phyloP scores from a whole-genome alignment of 306 rosid genomes.

The Quercus variabilis region DNA sequence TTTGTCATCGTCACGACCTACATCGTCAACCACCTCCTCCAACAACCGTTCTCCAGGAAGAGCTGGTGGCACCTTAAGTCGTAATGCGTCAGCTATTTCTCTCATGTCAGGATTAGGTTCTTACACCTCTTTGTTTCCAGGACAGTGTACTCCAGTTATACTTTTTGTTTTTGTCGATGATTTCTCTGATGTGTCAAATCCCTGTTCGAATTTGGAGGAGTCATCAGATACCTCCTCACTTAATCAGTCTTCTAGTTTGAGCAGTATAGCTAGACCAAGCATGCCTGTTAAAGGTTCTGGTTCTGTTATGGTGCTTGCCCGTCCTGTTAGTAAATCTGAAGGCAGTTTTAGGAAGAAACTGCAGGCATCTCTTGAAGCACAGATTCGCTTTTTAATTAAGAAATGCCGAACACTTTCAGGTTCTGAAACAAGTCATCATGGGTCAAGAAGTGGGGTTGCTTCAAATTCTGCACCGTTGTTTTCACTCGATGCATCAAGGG shows the following conservation, averaged over 20 bases:
- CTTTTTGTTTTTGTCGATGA: constrained; percentile 78
- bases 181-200: constrained; percentile 49
- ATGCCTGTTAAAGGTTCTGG: constrained; percentile 71
- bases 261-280: constrained; percentile 45
- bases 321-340: constrained; percentile 77
- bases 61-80: constrained; percentile 57
- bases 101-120: constrained; percentile 92
- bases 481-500: constrained; percentile 85
- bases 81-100: constrained; percentile 61
- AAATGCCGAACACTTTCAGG: constrained; percentile 69
- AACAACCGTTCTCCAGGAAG: constrained; percentile 68
- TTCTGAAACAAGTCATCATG: constrained; percentile 61
- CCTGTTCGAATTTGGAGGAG: constrained; percentile 57
- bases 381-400: constrained; percentile 78
- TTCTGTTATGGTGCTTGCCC: constrained; percentile 85
- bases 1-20: constrained; percentile 47
- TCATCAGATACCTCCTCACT: constrained; percentile 44
- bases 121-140: constrained; percentile 86
- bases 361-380: constrained; percentile 83
- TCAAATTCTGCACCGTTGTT: constrained; percentile 62
- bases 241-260: constrained; percentile 54
- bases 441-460: constrained; percentile 54
- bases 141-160: constrained; percentile 86
- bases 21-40: constrained; percentile 22
- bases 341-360: constrained; percentile 79